Evolutionary conservation across 805 yeast species (phyloP).

Genomic region (Maudiozyma bulderi): DNA sequence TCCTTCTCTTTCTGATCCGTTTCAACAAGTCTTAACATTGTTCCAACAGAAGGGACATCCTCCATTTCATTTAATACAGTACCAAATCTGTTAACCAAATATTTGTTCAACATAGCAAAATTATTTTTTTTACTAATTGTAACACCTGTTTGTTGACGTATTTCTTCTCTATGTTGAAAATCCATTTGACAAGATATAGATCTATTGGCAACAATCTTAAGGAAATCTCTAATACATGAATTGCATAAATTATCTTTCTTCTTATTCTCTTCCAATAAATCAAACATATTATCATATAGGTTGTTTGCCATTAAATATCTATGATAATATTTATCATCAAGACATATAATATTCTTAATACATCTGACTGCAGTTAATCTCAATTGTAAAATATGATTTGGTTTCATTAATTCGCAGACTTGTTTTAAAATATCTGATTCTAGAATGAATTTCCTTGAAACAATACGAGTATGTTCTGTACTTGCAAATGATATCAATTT

Average conservation of each 20-base stretch:
- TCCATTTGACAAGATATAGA: slow-evolving; percentile 4
- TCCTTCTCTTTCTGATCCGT: background rate
- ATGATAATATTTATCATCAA: slow-evolving; percentile 55
- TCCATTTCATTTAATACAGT: slow-evolving; percentile 25
- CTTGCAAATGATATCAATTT: slow-evolving; percentile 64
- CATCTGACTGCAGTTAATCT: slow-evolving; percentile 63
- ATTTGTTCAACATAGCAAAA: slow-evolving; percentile 21
- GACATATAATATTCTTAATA: slow-evolving; percentile 48
- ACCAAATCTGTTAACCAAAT: slow-evolving; percentile 25
- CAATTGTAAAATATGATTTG: slow-evolving; percentile 36
- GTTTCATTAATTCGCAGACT: slow-evolving; percentile 39
- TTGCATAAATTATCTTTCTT: slow-evolving; percentile 53
- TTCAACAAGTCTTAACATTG: slow-evolving; percentile 6
- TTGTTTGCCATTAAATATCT: slow-evolving; percentile 47
- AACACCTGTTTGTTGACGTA: background rate
- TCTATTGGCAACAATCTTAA: slow-evolving; percentile 35
- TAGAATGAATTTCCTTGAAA: slow-evolving; percentile 54
- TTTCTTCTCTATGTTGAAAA: background rate
- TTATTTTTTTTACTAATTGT: slow-evolving; percentile 13
- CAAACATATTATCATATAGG: slow-evolving; percentile 41
- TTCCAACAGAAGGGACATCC: slow-evolving; percentile 23
- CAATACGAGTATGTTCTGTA: slow-evolving; percentile 47
- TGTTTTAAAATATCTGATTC: slow-evolving; percentile 51
- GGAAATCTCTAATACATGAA: slow-evolving; percentile 66
- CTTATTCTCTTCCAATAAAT: slow-evolving; percentile 39